Evolutionary conservation across 306 rosid species (phyloP), one percentile per base, ranked within the genome.

Genomic region (Phaseolus lunatus): DNA sequence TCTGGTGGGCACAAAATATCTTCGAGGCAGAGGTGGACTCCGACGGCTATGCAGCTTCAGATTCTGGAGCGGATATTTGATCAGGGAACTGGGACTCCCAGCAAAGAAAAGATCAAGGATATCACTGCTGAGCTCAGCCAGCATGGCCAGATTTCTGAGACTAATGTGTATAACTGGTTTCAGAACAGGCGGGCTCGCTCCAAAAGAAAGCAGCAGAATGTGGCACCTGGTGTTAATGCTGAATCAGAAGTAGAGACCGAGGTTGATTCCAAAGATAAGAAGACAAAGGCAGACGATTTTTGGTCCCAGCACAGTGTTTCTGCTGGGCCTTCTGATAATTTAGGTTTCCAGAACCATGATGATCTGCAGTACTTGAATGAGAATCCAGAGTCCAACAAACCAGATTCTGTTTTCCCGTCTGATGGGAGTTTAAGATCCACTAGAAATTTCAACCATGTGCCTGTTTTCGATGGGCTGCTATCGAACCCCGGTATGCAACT

Each of bases 101-200:
- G 84, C 88, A 95, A 95, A 86, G 97, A 92, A 44, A 95, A 82
- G 86, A 95, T 95, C 81, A 95, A 92, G 78, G 96, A 95, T 72
- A 92, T 95, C 39, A 86, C 97, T 70, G 63, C 87, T 27, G 97
- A 95, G 52, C 93, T 95, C 76, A 81, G 87, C 65, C 92, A 92
- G 73, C 93, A 92, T 35, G 98, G 98, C 47, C 97, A 83, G 71
- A 89, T 95, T 73, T 89, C 96, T 56, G 97, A 95, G 78, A 86
- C 91, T 10, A 95, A 95, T 70, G 97, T 92, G 68, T 92, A 95
- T 27, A 95, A 92, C 53, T 95, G 98, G 98, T 95, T 95, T 73
- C 97, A 95, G 87, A 95, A 95, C 35, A 84, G 98, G 85, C 93
- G 98, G 14, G 97, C 98, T 67, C 85, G 97, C 61, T 92, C 93